Conservation (phyloP, 495 filamentous ascomycete species). For the Filosporella fistucella region DNA sequence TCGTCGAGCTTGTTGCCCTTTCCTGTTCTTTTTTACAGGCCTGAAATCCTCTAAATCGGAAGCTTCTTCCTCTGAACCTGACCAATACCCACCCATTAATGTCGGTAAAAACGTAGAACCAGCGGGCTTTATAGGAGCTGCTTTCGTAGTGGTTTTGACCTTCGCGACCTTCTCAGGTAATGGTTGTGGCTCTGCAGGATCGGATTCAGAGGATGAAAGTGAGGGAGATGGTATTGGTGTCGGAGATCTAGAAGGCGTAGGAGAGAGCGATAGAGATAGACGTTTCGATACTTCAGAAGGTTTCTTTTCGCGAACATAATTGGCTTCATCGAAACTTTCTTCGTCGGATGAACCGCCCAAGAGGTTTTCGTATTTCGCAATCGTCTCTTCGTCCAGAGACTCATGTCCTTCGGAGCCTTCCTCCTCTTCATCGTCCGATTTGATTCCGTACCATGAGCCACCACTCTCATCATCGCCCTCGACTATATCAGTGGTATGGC, state of each 20-base stretch:
- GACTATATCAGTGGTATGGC: constrained; percentile 17
- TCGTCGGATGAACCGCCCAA: constrained; percentile 27
- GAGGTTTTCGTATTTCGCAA: constrained; percentile 28
- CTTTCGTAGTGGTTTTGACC: constrained; percentile 16
- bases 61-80: constrained; percentile 64
- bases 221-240: constrained; percentile 12
- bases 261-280: constrained; percentile 19
- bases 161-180: constrained; percentile 37
- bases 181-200: constrained; percentile 14
- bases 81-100: constrained; percentile 87
- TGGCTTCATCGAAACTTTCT: constrained; percentile 24
- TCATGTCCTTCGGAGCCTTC: constrained; percentile 20
- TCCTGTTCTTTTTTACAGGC: constrained; percentile 67
- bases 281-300: constrained; percentile 9
- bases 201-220: constrained; percentile 27
- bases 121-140: constrained; percentile 29
- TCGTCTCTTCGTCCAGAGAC: constrained; percentile 32
- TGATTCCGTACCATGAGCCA: constrained; percentile 22
- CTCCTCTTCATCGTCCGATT: constrained; percentile 19
- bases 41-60: constrained; percentile 37
- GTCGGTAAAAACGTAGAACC: constrained; percentile 74
- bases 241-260: constrained; percentile 12
- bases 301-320: constrained; percentile 4
- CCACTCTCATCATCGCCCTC: constrained; percentile 11
- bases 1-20: constrained; percentile 82